Evolutionary conservation across 2,329 filamentous ascomycete genomes (phyloP).

Genomic region (Remersonia thermophila): DNA sequence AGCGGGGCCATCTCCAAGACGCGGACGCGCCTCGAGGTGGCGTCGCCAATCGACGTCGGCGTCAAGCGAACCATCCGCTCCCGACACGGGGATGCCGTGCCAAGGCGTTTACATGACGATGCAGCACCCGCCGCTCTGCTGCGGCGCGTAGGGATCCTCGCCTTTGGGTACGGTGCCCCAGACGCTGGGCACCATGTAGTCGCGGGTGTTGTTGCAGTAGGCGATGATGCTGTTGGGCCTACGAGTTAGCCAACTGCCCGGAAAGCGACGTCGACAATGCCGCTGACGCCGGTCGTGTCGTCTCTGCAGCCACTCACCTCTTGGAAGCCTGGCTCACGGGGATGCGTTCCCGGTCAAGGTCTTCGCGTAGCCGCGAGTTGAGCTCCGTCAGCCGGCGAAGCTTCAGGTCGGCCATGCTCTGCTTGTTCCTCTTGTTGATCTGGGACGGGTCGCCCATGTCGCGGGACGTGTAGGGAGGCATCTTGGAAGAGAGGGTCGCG

Average conservation of each 20-base stretch:
- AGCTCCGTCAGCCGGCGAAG: constrained; percentile 90
- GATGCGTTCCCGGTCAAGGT: constrained; percentile 88
- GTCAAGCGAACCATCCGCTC: constrained; percentile 1
- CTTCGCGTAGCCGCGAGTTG: constrained; percentile 90
- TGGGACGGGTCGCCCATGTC: constrained; percentile 56
- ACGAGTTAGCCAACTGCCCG: constrained; percentile 1
- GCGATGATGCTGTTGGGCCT: constrained; percentile 65
- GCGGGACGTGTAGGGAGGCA: constrained; percentile 56
- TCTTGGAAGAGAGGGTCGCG: constrained; percentile 25
- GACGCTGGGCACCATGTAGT: constrained; percentile 97
- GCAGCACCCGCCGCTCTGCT: constrained; percentile 88
- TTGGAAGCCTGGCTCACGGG: constrained; percentile 88
- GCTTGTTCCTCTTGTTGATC: constrained; percentile 76
- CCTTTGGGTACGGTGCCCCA: constrained; percentile 91
- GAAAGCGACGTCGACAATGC: background rate
- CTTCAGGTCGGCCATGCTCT: constrained; percentile 98
- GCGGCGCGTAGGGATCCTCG: constrained; percentile 96
- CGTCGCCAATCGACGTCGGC: background rate
- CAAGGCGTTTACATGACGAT: constrained; percentile 64
- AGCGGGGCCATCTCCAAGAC: no score
- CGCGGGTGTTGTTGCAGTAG: constrained; percentile 94
- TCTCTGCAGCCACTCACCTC: constrained; percentile 44
- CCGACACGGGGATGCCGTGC: constrained; percentile 1
- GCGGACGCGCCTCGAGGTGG: background rate
- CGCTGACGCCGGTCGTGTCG: no score